Base-by-base conservation (phyloP, 2,329 filamentous ascomycete species). In the Fusarium sp. region DNA sequence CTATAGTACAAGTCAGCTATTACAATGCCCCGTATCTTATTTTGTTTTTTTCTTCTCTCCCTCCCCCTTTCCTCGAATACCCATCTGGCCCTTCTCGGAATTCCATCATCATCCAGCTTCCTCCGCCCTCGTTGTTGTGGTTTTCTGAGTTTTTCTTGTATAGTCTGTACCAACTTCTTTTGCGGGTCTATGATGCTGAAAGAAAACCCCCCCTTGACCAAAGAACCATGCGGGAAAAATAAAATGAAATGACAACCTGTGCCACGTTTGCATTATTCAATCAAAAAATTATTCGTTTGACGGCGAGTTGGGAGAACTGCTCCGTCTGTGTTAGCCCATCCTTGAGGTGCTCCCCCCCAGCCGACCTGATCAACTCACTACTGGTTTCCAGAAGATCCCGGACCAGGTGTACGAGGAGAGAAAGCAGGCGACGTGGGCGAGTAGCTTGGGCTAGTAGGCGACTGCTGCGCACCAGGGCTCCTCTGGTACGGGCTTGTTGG, bases 391-490 rank as follows among this genome's bases (percentile, higher is more conserved):
- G 79, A 80, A 31, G 78, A 75, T 66, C 79, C 80, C 64, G 80
- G 81, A 67, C 81, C 82, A 74, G 82, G 82, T 14, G 82, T 83
- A 67, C 80, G 77, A 65, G 81, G 82, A 73, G 82, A 83, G 75
- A 82, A 83, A 42, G 80, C 79, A 59, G 81, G 81, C 13, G 79
- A 81, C 6, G 88, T 87, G 42, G 93, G 89, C 49, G 91, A 94
- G 79, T 91, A 91, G 76, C 86, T 86, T 71, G 92, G 86, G 78
- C 91, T 92, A 18, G 87, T 89, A 20, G 90, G 89, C 34, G 88
- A 90, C 73, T 83, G 81, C 71, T 85, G 83, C 62, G 84, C 80
- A 72, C 87, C 83, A 59, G 83, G 83, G 69, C 83, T 84, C 65
- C 83, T 83, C 72, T 84, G 82, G 85, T 87, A 89, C 64, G 88